A percentile compares a stretch with the other conserved stretches of the same genome.
Conservation (phyloP, 331 rosid genomes). For the Dryas integrifolia region DNA sequence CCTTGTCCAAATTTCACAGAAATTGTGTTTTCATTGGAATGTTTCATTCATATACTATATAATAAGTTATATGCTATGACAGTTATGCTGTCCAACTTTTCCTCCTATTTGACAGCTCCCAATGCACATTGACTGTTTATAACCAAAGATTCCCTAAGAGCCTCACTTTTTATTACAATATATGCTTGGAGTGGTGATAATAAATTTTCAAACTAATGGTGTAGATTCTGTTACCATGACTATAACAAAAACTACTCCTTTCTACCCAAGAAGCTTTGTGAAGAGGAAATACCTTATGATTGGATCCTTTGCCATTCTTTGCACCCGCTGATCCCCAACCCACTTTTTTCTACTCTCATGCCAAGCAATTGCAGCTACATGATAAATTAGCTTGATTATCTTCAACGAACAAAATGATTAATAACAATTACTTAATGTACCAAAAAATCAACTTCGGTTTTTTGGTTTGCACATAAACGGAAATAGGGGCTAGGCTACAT, state of each 20-base stretch:
- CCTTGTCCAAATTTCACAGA: too few relatives aligned
- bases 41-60: not conserved
- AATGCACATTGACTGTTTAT: not conserved
- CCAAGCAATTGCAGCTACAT: conserved; percentile 77
- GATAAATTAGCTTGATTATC: conserved; percentile 31
- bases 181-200: not conserved
- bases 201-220: not conserved
- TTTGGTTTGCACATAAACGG: not conserved
- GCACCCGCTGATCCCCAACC: conserved; percentile 59
- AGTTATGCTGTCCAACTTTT: not conserved
- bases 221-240: not conserved
- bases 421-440: not conserved
- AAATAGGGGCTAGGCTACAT: not conserved
- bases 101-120: not conserved
- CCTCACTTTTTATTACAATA: not conserved
- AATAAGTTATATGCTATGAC: not conserved
- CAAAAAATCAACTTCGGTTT: not conserved
- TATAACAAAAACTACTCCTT: conserved; percentile 10
- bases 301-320: conserved; percentile 61
- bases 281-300: conserved; percentile 63
- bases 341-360: conserved; percentile 83
- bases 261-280: conserved; percentile 2
- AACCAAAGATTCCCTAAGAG: not conserved
- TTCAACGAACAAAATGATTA: conserved; percentile 12
- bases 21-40: too few relatives aligned